Percentiles rank a stretch among this genome's conserved stretches.
Evolutionary conservation across 2,329 filamentous ascomycete species (phyloP).

Genomic region (Trichoderma brevicompactum): DNA sequence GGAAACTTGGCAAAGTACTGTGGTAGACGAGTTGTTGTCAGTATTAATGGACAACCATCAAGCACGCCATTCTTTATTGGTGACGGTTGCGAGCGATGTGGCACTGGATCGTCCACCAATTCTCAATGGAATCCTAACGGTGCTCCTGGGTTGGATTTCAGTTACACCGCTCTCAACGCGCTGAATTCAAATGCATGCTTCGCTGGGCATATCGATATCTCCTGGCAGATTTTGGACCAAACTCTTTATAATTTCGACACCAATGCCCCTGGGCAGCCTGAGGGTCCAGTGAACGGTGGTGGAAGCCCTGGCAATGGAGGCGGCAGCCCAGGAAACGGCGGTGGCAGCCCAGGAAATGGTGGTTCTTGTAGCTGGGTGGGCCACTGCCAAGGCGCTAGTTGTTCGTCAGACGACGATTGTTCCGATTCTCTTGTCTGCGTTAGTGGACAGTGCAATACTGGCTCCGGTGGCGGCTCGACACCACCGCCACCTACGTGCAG

Average conservation of each 20-base stretch:
- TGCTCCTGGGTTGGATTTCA: constrained; percentile 31
- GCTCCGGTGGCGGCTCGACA: neutral
- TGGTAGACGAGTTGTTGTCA: constrained; percentile 31
- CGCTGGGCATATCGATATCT: constrained; percentile 28
- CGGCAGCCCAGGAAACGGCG: neutral
- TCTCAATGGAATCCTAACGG: constrained; percentile 29
- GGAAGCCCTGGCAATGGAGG: constrained; percentile 7
- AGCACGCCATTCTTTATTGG: constrained; percentile 30
- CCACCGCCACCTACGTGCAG: neutral
- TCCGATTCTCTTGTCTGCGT: neutral
- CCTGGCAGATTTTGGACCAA: constrained; percentile 30
- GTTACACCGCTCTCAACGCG: constrained; percentile 22
- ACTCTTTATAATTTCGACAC: constrained; percentile 31
- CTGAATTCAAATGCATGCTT: constrained; percentile 28
- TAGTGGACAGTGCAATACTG: neutral
- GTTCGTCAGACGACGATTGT: constrained; percentile 11
- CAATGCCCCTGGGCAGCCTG: constrained; percentile 13
- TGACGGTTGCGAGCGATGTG: constrained; percentile 32
- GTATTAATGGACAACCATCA: constrained; percentile 28
- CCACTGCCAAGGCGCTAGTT: constrained; percentile 14
- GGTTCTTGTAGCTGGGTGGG: constrained; percentile 7
- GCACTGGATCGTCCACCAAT: constrained; percentile 22
- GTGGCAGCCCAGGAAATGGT: neutral
- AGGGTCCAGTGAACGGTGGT: constrained; percentile 4
- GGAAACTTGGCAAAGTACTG: constrained; percentile 30